phyloP scores from a whole-genome alignment of 441 rosid species.

The Eutrema salsugineum region DNA sequence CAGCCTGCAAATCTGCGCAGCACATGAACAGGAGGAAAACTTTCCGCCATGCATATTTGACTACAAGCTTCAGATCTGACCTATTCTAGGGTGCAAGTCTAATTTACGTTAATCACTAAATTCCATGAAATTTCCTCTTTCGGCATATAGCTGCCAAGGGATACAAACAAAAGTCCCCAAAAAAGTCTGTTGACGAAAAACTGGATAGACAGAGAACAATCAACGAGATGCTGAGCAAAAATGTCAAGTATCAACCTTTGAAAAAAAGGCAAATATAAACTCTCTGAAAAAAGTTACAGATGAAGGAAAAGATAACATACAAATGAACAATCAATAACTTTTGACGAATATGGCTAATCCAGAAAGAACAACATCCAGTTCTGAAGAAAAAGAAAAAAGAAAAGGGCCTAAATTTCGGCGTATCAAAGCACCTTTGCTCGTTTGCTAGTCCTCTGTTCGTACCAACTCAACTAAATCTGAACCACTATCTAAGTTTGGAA shows the following conservation, averaged over 20 bases:
- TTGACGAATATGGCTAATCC: slow-evolving; percentile 19
- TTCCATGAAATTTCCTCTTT: neutral
- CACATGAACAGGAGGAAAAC: neutral
- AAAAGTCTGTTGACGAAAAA: neutral
- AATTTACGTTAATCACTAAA: neutral
- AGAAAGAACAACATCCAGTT: neutral
- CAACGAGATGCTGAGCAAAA: neutral
- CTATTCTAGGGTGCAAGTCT: neutral
- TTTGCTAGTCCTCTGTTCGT: slow-evolving; percentile 33
- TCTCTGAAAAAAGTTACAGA: slow-evolving; percentile 2
- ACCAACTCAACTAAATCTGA: slow-evolving; percentile 26
- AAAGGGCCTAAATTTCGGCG: slow-evolving; percentile 21
- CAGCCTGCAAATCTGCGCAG: neutral
- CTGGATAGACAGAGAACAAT: neutral
- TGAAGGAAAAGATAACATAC: neutral
- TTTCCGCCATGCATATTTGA: neutral
- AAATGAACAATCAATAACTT: slow-evolving; percentile 13
- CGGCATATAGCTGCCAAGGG: neutral
- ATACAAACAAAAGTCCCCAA: neutral
- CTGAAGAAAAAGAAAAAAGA: slow-evolving; percentile 4
- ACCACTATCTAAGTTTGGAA: slow-evolving; percentile 26
- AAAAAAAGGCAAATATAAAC: neutral
- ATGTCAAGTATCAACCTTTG: neutral
- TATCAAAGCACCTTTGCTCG: slow-evolving; percentile 21
- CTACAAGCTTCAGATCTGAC: neutral